Evolutionary conservation across 2,329 filamentous ascomycete genomes (phyloP), one percentile per base, ranked within the genome.

Genomic region (Monilinia polystroma): DNA sequence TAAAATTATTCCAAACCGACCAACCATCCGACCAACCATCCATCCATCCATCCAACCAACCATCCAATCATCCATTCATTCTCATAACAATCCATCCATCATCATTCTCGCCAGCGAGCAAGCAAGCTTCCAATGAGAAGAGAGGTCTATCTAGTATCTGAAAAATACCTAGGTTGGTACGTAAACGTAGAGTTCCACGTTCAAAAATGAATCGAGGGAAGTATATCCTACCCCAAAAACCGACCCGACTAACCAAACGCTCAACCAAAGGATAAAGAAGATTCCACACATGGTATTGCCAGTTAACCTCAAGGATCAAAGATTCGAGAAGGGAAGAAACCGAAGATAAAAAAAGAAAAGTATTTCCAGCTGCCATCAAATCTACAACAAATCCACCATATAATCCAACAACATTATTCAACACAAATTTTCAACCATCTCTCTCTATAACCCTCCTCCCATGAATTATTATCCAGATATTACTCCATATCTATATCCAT

Each of bases 381-480:
- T 38, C 14, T 62, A 38, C 32, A 51, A 14, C n/a, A 6, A 7
- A 41, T 47, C 56, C 26, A 8, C 7, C n/a, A 11, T 51, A 2
- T 26, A 29, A 52, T 52, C 49, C 49, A 52, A 52, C 49, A 41
- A 45, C 26, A 45, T 58, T 20, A 29, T 23, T 23, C 29, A 49
- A 49, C 57, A 41, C 29, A 49, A n/a, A 51, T 62, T 60, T 35
- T n/a, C 29, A 23, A 38, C 20, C 45, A 26, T 26, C 26, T 52
- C 23, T 47, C 16, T n/a, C 18, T n/a, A 58, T 23, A 18, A 26
- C 58, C 38, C 32, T 51, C 45, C 38, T n/a, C 4, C 45, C 58
- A 51, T 38, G 29, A 38, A 62, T 62, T 51, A 62, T 51, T 62
- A 62, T 51, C 14, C 41, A 5, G 7, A 41, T 51, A 51, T n/a